Evolutionary conservation across 768 basidiomycete genomes (phyloP).

Genomic region (Kwoniella sp.): DNA sequence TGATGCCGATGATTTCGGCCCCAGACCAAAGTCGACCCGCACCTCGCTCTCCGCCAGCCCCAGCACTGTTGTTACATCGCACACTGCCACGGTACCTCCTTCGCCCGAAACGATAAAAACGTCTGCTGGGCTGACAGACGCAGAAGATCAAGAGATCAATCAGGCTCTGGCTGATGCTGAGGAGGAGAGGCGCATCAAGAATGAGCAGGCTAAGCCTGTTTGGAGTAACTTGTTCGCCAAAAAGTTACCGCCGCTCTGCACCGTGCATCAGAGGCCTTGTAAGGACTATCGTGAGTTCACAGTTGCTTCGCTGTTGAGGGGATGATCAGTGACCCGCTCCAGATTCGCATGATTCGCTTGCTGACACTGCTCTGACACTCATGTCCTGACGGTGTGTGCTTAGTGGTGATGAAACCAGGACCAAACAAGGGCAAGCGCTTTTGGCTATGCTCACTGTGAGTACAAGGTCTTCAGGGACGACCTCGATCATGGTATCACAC

Average conservation of each 20-base stretch:
- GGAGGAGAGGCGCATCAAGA: constrained; percentile 30
- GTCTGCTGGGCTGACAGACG: constrained; percentile 10
- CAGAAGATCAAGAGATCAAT: constrained; percentile 39
- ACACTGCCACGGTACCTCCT: no score
- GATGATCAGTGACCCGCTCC: no score
- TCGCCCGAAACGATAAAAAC: not conserved
- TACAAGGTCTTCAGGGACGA: not conserved
- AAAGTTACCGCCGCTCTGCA: constrained; percentile 54
- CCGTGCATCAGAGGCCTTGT: constrained; percentile 52
- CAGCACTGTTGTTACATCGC: not conserved
- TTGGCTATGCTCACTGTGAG: constrained; percentile 56
- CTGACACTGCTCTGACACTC: not conserved
- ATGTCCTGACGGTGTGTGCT: no score
- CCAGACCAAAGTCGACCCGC: not conserved
- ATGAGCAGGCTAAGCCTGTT: constrained; percentile 41
- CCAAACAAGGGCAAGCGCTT: constrained; percentile 56
- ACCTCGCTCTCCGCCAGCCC: constrained; percentile 7
- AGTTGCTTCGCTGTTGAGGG: not conserved
- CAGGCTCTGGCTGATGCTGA: constrained; percentile 42
- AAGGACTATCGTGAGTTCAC: constrained; percentile 55
- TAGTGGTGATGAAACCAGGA: constrained; percentile 55
- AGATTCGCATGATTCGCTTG: no score
- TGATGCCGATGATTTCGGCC: not conserved
- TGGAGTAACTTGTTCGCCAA: constrained; percentile 54
- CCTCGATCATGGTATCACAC: not conserved